Evolutionary conservation across 179 eudicot species (phyloP).

Genomic region (Heliamphora pulchella): DNA sequence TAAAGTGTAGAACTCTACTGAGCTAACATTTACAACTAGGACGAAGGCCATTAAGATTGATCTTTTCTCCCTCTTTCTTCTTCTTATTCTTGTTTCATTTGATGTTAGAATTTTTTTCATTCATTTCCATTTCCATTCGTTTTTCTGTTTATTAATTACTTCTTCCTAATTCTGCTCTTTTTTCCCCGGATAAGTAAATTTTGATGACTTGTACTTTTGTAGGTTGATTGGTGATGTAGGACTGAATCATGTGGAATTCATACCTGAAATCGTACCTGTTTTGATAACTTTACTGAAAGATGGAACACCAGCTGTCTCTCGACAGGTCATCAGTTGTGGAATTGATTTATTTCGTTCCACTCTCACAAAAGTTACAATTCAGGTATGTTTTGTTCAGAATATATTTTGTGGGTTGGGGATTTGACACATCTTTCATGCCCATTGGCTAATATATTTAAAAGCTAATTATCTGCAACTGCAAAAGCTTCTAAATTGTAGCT

Average conservation of each 20-base stretch:
- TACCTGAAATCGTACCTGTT: constrained; percentile 64
- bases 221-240: constrained; percentile 83
- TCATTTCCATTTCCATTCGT: background rate
- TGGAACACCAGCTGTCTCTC: constrained; percentile 87
- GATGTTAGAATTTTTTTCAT: background rate
- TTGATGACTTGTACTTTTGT: constrained; percentile 2
- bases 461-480: constrained; percentile 1
- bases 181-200: background rate
- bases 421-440: background rate
- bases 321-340: constrained; percentile 75
- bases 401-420: constrained; percentile 1
- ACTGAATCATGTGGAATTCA: constrained; percentile 56
- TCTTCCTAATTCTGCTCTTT: background rate
- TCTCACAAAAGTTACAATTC: constrained; percentile 60
- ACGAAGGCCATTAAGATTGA: background rate
- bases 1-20: background rate
- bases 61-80: background rate
- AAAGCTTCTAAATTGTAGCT: background rate
- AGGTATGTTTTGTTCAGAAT: constrained; percentile 34
- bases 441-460: background rate
- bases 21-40: background rate
- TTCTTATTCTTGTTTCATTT: background rate
- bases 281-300: constrained; percentile 53
- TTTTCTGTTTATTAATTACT: background rate
- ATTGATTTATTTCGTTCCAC: constrained; percentile 56